Base-by-base conservation (phyloP, 345 rosid species). In the Moringa oleifera region DNA sequence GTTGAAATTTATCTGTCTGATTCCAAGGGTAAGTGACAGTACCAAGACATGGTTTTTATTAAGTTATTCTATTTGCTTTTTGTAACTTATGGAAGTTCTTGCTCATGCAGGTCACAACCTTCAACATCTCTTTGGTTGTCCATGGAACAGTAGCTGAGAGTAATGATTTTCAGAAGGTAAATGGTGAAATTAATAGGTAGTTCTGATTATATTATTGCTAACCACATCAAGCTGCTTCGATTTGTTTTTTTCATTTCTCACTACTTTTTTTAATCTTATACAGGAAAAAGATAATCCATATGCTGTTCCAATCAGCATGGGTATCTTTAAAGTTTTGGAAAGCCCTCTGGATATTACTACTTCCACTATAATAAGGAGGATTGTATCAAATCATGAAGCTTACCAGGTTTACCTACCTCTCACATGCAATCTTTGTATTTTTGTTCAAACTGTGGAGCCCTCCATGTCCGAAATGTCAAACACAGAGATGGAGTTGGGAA, bases 291-390 rank as follows among this genome's bases (percentile, higher is more conserved):
- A 63, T 65, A 85, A 88, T 66, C 95, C 89, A 19, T 88, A 83
- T 72, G 80, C 75, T 20, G 75, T 83, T 59, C 95, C 95, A n/a
- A 83, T 79, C 61, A 73, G 77, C 45, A 67, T 85, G 95, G 87
- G 74, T 57, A 83, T 85, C 63, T 88, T 88, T 58, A 71, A 73
- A 71, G 77, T 88, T 52, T 59, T 88, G 66, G 91, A 85, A 2
- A 88, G 91, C 68, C 84, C 91, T 19, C 69, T 85, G 57, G 87
- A 87, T 65, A 78, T 87, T 61, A 87, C 95, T 10, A 85, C 95
- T 33, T 77, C 87, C 36, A 85, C 89, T 0, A 85, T 87, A 72
- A 87, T 85, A 37, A 74, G 73, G 76, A 75, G 95, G 72, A 87
- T 87, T 59, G 84, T 87, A 18, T 69, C 91, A 63, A 88, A 88